Base-by-base conservation (phyloP, 306 rosid genomes). In the Gastrolobium villosum region DNA sequence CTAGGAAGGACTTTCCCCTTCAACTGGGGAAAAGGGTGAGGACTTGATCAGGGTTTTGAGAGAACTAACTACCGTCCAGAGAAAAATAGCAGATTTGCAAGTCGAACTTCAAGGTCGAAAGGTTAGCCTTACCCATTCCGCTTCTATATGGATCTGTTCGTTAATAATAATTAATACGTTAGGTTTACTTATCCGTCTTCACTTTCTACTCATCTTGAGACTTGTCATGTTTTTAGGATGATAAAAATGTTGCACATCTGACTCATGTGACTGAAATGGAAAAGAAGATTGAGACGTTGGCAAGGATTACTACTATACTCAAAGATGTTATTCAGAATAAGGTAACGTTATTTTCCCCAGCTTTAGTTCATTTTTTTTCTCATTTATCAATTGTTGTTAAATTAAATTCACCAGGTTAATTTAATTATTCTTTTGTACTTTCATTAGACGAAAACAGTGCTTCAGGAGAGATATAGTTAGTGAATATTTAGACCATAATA, bases 61-160 rank as follows among this genome's bases (percentile, higher is more conserved):
- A 85, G 99, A 95, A 71, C 90, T 95, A 50, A 88, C 96, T 49
- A 64, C 89, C 8, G 98, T 93, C 48, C 99, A 95, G 79, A 90
- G 93, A 78, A 93, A 93, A 88, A 95, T 93, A 30, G 96, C 97
- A 3, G 96, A 93, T 86, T 87, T 95, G 76, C 98, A 95, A 87
- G 99, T 93, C 15, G 98, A 95, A 81, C 99, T 95, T 83, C 99
- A 95, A 87, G 97, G 97, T 54, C 91, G 99, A 82, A 95, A 95
- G 90, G 98, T 93, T 2, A 37, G 75, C 26, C 72, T 48, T 59
- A 65, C 54, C 10, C 50, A 4, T 75, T 83, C 35, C 3, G 0
- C 34, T 74, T 74, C 59, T 11, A 6, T 31, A 35, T 76, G 40
- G 81, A 70, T 79, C n/a, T 80, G 26, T 67, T 67, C 10, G 43